Base-by-base conservation (phyloP, 2,329 filamentous ascomycete genomes). In the Triangularia verruculosa region DNA sequence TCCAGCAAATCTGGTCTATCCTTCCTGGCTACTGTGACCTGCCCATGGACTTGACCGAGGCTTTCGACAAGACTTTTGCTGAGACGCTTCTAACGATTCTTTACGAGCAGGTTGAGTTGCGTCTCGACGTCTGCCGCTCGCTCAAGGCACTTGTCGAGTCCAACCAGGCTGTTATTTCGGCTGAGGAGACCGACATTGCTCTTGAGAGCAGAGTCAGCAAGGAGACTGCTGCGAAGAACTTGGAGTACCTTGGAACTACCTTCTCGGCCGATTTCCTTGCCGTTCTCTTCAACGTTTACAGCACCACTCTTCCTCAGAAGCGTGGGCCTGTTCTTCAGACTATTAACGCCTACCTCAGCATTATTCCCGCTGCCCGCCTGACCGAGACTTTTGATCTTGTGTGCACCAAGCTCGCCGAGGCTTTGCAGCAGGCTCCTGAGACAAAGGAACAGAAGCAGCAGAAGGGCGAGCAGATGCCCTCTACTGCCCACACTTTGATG, bases 201-300 rank as follows among this genome's bases (percentile, higher is more conserved):
- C 81, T 92, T 12, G 91, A 94, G 74, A 89, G 90, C 71, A 84
- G 93, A 57, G 85, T 97, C 13, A 88, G 90, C 3, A 93, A 90
- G 74, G 84, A 82, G 3, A 82, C 87, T 43, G 94, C 95, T 0
- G 80, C 87, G 74, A 88, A 89, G 76, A 97, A 97, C 73, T 79
- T 98, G 43, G 80, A 86, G n/a, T 89, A 96, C 74, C 82, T 99
- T 12, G 87, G 91, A 12, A 57, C 62, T 15, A 80, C 81, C 0
- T 93, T 95, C 73, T 85, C 94, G 1, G 89, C 89, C 65, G 98
- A 98, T 72, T 85, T 99, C 78, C 86, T 99, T 51, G 93, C 95
- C 6, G 94, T 98, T 0, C 81, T 99, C n/a, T 98, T 99, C 83
- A 99, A 99, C 74, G 94, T 99, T 53, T 99, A 99, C 79, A 97